A percentile compares a stretch with the other conserved stretches of the same genome.
Evolutionary conservation across 345 rosid genomes (phyloP).

Genomic region (Schrenkiella parvula): DNA sequence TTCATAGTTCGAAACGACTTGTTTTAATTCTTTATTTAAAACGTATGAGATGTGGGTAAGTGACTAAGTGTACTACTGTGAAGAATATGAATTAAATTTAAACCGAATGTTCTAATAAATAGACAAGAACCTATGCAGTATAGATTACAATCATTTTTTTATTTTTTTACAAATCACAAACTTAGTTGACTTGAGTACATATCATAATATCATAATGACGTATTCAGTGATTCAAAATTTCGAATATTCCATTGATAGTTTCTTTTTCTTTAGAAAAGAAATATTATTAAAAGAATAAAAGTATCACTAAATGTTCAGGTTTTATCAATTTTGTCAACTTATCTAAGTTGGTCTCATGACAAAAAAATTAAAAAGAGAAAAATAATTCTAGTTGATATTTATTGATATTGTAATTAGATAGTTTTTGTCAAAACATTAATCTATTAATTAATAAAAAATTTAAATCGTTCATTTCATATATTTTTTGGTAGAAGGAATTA

Average conservation of each 20-base stretch:
- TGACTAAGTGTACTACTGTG: background rate
- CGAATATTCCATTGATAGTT: slow-evolving; percentile 19
- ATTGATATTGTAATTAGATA: no score
- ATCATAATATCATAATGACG: slow-evolving; percentile 10
- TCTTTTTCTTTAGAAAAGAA: no score
- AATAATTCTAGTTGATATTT: no score
- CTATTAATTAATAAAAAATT: no score
- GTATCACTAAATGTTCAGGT: no score
- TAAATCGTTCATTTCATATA: background rate
- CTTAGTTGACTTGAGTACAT: slow-evolving; percentile 28
- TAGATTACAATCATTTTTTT: background rate
- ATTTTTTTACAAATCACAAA: slow-evolving; percentile 13
- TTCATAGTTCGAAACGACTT: background rate
- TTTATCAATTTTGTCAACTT: no score
- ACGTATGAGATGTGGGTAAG: background rate
- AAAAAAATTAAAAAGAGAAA: no score
- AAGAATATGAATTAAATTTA: background rate
- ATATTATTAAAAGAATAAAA: no score
- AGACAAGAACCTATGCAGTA: slow-evolving; percentile 10
- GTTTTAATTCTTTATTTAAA: background rate
- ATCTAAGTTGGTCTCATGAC: no score
- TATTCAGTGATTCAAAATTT: slow-evolving; percentile 4
- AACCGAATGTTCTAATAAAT: slow-evolving; percentile 7
- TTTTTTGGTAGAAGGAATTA: background rate
- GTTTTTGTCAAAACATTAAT: no score